A percentile compares a stretch with the other conserved stretches of the same genome.
phyloP scores from a whole-genome alignment of 257 asterid genomes.

The Ligustrum vulgare region DNA sequence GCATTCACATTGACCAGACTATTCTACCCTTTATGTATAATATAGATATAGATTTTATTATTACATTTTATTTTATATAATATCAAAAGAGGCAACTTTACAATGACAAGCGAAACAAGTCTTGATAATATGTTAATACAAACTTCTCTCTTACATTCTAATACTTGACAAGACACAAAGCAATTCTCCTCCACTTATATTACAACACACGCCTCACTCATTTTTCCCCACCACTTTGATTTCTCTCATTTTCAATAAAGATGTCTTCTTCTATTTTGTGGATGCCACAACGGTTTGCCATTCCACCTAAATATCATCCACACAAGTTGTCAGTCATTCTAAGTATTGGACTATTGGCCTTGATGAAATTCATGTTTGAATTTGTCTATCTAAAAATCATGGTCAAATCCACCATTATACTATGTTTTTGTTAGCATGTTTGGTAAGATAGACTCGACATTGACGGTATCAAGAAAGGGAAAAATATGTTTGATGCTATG shows the following conservation, averaged over 20 bases:
- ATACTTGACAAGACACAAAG: conserved; percentile 1
- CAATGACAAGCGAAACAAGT: background rate
- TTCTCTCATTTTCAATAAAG: conserved; percentile 12
- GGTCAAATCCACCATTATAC: background rate
- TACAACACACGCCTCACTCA: conserved; percentile 43
- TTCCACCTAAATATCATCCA: conserved; percentile 79
- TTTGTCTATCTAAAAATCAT: conserved; percentile 11
- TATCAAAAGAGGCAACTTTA: background rate
- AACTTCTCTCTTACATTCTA: background rate
- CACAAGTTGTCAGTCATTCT: conserved; percentile 5
- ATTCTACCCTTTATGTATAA: no score
- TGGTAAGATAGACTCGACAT: no score
- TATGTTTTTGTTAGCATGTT: background rate
- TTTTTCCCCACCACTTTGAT: conserved; percentile 22
- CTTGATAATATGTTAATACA: background rate
- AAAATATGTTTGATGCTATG: no score
- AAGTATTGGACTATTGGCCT: background rate
- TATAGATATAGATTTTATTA: no score
- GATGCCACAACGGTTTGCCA: conserved; percentile 73
- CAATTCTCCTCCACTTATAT: conserved; percentile 43
- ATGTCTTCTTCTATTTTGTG: conserved; percentile 49
- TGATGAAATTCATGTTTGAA: conserved; percentile 5
- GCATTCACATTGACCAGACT: no score
- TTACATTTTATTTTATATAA: no score
- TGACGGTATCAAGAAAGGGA: no score